Percentiles rank a stretch among this genome's conserved stretches.
Evolutionary conservation across 1,284 basidiomycete genomes (phyloP).

Genomic region (Moniliella sp.): DNA sequence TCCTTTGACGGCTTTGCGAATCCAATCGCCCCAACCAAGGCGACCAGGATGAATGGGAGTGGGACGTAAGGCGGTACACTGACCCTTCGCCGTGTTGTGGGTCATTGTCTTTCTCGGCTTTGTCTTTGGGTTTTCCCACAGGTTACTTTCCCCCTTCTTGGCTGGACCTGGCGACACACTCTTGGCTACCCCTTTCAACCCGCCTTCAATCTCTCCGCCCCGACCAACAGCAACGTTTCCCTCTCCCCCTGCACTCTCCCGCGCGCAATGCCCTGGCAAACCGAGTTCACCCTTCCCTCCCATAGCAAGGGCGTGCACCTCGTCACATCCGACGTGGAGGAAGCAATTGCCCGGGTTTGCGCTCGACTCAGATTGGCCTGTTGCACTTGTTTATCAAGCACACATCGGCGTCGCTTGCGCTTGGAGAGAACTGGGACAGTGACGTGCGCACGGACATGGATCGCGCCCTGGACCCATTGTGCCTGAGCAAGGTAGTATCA

Average conservation of each 20-base stretch:
- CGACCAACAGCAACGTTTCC: no score
- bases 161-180: background rate
- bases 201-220: background rate
- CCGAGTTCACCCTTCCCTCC: slow-evolving; percentile 46
- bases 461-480: slow-evolving; percentile 51
- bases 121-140: background rate
- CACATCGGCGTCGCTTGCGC: slow-evolving; percentile 64
- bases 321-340: slow-evolving; percentile 56
- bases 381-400: slow-evolving; percentile 51
- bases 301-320: slow-evolving; percentile 49
- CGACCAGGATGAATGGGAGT: no score
- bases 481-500: slow-evolving; percentile 49
- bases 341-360: slow-evolving; percentile 38
- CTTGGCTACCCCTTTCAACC: background rate
- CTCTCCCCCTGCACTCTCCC: background rate
- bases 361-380: background rate
- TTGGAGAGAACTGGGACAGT: slow-evolving; percentile 65
- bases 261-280: slow-evolving; percentile 65
- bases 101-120: background rate
- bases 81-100: background rate
- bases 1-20: no score
- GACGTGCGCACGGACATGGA: slow-evolving; percentile 41
- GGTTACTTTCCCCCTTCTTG: background rate
- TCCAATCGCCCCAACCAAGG: no score
- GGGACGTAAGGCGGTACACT: no score